phyloP scores from a whole-genome alignment of 2,329 filamentous ascomycete genomes.

The Stachybotrys chlorohalonatus region DNA sequence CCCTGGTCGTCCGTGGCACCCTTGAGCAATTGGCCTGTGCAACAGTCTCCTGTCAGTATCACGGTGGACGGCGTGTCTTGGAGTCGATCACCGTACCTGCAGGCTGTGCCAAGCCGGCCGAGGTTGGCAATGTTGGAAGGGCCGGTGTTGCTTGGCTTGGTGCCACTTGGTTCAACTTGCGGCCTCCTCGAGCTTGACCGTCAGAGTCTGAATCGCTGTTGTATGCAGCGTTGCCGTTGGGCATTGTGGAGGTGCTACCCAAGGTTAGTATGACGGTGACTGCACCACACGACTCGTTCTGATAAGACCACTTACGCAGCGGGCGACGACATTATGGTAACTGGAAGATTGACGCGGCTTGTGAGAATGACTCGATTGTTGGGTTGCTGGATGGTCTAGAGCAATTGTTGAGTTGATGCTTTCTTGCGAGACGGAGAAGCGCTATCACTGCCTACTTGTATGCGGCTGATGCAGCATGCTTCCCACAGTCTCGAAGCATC shows the following conservation, averaged over 20 bases:
- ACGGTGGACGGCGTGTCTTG: background rate
- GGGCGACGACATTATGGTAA: background rate
- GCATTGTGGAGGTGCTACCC: slow-evolving; percentile 9
- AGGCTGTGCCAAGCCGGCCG: slow-evolving; percentile 25
- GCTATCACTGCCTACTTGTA: background rate
- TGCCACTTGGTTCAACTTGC: slow-evolving; percentile 15
- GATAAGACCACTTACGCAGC: background rate
- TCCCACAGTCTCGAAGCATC: background rate
- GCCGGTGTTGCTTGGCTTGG: slow-evolving; percentile 6
- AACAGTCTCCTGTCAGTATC: background rate
- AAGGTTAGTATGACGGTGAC: background rate
- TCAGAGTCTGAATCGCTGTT: slow-evolving; percentile 19
- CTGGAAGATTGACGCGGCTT: background rate
- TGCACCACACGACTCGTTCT: background rate
- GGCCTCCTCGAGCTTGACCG: slow-evolving; percentile 18
- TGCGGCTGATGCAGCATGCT: background rate
- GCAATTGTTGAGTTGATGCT: background rate
- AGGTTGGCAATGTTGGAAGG: slow-evolving; percentile 19
- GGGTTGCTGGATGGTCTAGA: background rate
- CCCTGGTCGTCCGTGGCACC: slow-evolving; percentile 48
- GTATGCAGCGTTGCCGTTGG: slow-evolving; percentile 17
- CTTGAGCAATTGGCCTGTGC: slow-evolving; percentile 42
- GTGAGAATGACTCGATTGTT: background rate
- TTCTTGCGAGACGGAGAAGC: background rate
- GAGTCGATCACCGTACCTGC: slow-evolving; percentile 10